A percentile compares a stretch with the other conserved stretches of the same genome.
phyloP scores from a whole-genome alignment of 2,329 filamentous ascomycete genomes.

The Neoarthrinium moseri region DNA sequence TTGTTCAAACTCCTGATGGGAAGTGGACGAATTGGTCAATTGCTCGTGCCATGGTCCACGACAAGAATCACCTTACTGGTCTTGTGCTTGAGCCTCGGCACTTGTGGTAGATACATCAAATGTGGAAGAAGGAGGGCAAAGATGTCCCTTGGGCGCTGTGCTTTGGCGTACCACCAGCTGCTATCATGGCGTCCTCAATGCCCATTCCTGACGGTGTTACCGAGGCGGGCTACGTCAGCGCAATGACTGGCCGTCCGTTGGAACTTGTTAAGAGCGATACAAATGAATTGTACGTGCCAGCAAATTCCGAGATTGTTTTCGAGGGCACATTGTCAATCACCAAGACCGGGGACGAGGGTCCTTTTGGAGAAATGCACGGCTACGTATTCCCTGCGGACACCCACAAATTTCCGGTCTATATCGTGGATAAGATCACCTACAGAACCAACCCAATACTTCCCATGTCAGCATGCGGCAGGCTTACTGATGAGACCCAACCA shows the following conservation, averaged over 20 bases:
- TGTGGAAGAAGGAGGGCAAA: conserved; percentile 43
- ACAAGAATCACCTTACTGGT: conserved; percentile 37
- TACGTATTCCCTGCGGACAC: conserved; percentile 39
- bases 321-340: conserved; percentile 46
- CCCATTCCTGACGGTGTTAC: conserved; percentile 45
- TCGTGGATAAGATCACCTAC: conserved; percentile 45
- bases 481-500: conserved; percentile 38
- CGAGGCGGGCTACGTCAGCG: conserved; percentile 48
- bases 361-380: conserved; percentile 48
- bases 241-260: conserved; percentile 40
- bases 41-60: conserved; percentile 44
- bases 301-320: conserved; percentile 48
- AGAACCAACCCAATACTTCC: conserved; percentile 46
- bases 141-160: conserved; percentile 46
- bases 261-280: conserved; percentile 53
- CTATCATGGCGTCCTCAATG: conserved; percentile 47
- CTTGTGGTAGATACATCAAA: conserved; percentile 42
- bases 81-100: conserved; percentile 45
- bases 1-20: conserved; percentile 42
- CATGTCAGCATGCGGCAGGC: conserved; percentile 35
- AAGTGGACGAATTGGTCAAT: conserved; percentile 49
- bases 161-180: conserved; percentile 48
- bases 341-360: conserved; percentile 42
- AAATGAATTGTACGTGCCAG: conserved; percentile 46
- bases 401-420: conserved; percentile 37